Evolutionary conservation across 495 filamentous ascomycete genomes (phyloP), one percentile per base, ranked within the genome.

Genomic region (Daldinia concentrica): DNA sequence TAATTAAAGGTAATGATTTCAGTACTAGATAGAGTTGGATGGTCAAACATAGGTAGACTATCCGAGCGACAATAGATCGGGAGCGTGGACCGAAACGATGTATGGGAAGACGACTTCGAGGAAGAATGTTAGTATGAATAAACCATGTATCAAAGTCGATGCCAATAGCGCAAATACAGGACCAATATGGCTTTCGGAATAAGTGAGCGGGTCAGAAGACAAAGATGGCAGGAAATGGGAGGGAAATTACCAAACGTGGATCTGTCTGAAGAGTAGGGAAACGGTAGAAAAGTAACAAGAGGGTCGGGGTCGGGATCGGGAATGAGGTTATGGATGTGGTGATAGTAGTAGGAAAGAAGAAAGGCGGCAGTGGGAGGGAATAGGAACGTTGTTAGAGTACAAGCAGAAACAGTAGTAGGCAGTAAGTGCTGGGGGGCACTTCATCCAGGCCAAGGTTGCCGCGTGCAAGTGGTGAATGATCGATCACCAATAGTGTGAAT

Each of bases 401-500:
- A 41, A 30, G 64, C 45, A 32, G 17, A 29, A 29, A 30, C 30
- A 52, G 17, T 52, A 4, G n/a, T 36, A 32, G n/a, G 54, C n/a
- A 36, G 27, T 32, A 36, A 11, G 54, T 36, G 27, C 29, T 17
- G 32, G 14, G 51, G 27, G 26, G 27, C 52, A 56, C 52, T 52
- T 56, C 30, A 57, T 57, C 29, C 54, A 57, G 54, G 54, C 51
- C 54, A 72, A 74, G 62, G 71, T 74, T 74, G 71, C 71, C 71
- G 71, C 71, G 71, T 74, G 71, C 71, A 64, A 70, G 66, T 64
- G 51, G 65, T 75, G 66, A 67, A 71, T 71, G 73, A 71, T 76
- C 68, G 68, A 66, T 70, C 65, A 69, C 76, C 76, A 77, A 77
- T 77, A 74, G 73, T 76, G 71, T 62, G 65, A 66, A 76, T 72